Evolutionary conservation across 192 early-diverging fungal genomes (phyloP).

Genomic region (Allomyces macrogynus): DNA sequence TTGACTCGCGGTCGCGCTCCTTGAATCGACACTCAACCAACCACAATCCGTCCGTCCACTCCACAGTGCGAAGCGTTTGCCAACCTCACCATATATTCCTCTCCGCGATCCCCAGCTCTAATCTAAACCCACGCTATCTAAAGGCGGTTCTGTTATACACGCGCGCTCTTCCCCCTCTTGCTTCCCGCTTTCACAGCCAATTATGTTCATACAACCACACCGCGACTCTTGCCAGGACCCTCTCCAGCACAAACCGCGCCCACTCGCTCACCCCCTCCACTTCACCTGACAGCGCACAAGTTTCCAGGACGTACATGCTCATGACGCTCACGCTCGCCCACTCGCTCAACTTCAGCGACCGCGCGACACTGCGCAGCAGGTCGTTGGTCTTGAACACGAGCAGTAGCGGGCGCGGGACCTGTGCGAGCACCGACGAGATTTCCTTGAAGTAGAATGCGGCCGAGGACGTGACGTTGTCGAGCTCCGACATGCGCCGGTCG

Average conservation of each 20-base stretch:
- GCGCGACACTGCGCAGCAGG: conserved; percentile 43
- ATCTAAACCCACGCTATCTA: too few species aligned
- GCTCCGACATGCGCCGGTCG: conserved; percentile 19
- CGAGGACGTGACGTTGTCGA: conserved; percentile 27
- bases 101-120: too few species aligned
- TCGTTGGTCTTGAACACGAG: conserved; percentile 86
- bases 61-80: too few species aligned
- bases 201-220: not conserved
- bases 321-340: not conserved
- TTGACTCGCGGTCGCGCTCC: too few species aligned
- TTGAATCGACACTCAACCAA: too few species aligned
- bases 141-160: too few species aligned
- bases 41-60: too few species aligned
- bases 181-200: too few species aligned
- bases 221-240: not conserved
- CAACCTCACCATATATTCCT: too few species aligned
- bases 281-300: not conserved
- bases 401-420: conserved; percentile 62
- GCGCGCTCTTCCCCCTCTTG: too few species aligned
- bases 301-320: not conserved
- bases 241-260: not conserved
- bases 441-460: conserved; percentile 42
- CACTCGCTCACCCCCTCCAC: not conserved
- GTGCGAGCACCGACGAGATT: conserved; percentile 58
- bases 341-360: not conserved